phyloP scores from a whole-genome alignment of 2,329 filamentous ascomycete species.

The Mycosphaerelloides madeirae region DNA sequence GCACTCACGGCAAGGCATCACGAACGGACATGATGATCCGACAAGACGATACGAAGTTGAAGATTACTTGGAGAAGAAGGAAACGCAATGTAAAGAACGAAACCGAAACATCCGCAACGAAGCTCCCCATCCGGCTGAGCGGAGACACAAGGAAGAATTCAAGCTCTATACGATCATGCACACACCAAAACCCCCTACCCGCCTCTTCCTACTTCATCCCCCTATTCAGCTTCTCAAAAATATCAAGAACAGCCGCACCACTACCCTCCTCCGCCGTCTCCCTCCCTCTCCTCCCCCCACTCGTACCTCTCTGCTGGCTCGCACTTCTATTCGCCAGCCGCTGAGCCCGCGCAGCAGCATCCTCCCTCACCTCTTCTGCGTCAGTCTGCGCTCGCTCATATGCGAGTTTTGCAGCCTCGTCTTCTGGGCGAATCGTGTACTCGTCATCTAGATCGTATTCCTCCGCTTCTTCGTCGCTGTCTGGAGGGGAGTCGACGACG shows the following conservation, averaged over 20 bases:
- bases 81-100: too few relatives aligned
- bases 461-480: slow-evolving; percentile 24
- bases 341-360: slow-evolving; percentile 28
- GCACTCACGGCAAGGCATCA: too few relatives aligned
- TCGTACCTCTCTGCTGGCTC: slow-evolving; percentile 16
- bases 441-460: slow-evolving; percentile 24
- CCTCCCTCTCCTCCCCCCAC: slow-evolving; percentile 16
- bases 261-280: slow-evolving; percentile 26
- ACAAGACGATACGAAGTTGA: too few relatives aligned
- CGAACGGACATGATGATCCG: too few relatives aligned
- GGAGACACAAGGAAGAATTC: too few relatives aligned
- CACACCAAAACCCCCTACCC: too few relatives aligned
- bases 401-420: slow-evolving; percentile 31
- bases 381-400: slow-evolving; percentile 31
- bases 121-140: too few relatives aligned
- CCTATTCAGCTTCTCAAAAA: slow-evolving; percentile 32
- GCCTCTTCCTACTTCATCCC: slow-evolving; percentile 18
- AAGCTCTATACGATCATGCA: too few relatives aligned
- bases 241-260: slow-evolving; percentile 30
- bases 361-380: slow-evolving; percentile 29
- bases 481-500: slow-evolving; percentile 25
- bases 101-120: too few relatives aligned
- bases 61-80: too few relatives aligned
- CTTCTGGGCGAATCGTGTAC: slow-evolving; percentile 28
- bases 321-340: slow-evolving; percentile 18